Conservation (phyloP, 2,329 filamentous ascomycete species). For the Arthroderma uncinatum region DNA sequence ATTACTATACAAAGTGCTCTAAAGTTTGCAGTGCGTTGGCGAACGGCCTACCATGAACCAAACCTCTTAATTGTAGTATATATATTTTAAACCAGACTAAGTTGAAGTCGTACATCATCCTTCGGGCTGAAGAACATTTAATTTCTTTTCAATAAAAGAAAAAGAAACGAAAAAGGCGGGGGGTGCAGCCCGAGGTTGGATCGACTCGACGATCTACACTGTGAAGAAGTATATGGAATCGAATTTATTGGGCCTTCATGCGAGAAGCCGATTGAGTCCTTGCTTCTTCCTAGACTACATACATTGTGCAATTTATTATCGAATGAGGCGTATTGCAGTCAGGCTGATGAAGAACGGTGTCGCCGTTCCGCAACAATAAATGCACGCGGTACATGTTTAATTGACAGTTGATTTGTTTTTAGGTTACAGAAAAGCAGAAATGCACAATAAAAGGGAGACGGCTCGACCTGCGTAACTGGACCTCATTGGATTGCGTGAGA, state of each 20-base stretch:
- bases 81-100: background rate
- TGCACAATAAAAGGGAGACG: background rate
- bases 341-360: background rate
- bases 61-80: background rate
- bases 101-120: background rate
- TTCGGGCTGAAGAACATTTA: background rate
- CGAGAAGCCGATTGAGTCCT: background rate
- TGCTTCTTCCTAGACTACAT: background rate
- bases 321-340: background rate
- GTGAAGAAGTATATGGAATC: background rate
- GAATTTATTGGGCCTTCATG: background rate
- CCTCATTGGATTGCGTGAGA: background rate
- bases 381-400: background rate
- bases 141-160: background rate
- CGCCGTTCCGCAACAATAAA: background rate
- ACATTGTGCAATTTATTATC: background rate
- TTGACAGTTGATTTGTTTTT: background rate
- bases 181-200: background rate
- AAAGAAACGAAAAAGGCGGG: background rate
- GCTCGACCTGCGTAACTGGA: background rate
- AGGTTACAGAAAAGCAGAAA: background rate
- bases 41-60: background rate
- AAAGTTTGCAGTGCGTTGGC: background rate
- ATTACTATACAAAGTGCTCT: too few species aligned
- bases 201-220: background rate